Evolutionary conservation across 192 early-diverging fungal genomes (phyloP).

Genomic region (Backusella sp.): DNA sequence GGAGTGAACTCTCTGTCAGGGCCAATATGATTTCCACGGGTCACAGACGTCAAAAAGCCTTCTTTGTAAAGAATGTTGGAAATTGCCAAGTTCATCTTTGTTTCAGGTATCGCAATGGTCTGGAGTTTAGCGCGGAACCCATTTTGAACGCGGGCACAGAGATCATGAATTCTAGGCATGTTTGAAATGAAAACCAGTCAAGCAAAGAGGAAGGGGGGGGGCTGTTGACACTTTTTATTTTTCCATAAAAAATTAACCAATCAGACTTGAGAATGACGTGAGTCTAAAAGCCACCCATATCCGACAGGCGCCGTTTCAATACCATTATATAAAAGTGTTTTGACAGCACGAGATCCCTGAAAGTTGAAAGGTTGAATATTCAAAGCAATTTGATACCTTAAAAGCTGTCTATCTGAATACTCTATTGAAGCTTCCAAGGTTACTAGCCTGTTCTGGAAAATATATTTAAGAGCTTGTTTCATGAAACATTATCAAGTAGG

Average conservation of each 20-base stretch:
- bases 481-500: too few relatives aligned
- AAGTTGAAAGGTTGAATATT: too few relatives aligned
- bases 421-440: too few relatives aligned
- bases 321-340: neutral
- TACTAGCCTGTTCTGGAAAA: too few relatives aligned
- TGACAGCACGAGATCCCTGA: too few relatives aligned
- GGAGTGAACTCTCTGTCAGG: constrained; percentile 73
- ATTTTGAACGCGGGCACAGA: constrained; percentile 90
- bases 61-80: constrained; percentile 86
- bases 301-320: neutral
- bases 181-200: neutral
- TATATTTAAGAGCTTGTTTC: too few relatives aligned
- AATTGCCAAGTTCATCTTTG: constrained; percentile 84
- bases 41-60: constrained; percentile 83
- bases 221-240: constrained; percentile 1
- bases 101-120: constrained; percentile 84
- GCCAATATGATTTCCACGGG: constrained; percentile 72
- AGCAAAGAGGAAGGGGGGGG: constrained; percentile 1
- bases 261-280: neutral
- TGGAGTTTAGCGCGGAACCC: constrained; percentile 80
- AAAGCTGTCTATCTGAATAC: too few relatives aligned
- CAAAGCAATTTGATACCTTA: too few relatives aligned
- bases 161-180: constrained; percentile 82
- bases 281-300: neutral
- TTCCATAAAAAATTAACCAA: neutral